Percentiles rank a stretch among this genome's conserved stretches.
Evolutionary conservation across 2,329 filamentous ascomycete genomes (phyloP).

Genomic region (Elsinoe ampelina): DNA sequence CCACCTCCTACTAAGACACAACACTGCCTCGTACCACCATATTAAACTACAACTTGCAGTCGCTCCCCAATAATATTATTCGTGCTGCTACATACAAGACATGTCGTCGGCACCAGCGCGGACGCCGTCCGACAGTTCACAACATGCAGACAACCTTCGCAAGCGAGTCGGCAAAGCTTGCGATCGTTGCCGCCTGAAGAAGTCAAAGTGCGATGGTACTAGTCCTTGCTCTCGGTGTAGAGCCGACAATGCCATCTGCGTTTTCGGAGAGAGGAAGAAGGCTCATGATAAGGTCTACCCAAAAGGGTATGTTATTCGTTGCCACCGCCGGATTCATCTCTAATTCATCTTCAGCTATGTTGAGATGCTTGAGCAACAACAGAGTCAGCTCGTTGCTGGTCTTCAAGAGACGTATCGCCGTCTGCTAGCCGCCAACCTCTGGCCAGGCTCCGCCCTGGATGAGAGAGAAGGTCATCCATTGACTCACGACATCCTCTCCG

Average conservation of each 20-base stretch:
- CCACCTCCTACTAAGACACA: not conserved
- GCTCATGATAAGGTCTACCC: conserved; percentile 58
- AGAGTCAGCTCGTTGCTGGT: conserved; percentile 51
- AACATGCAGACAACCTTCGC: conserved; percentile 34
- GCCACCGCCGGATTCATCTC: conserved; percentile 5
- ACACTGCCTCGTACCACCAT: not conserved
- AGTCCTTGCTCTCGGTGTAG: conserved; percentile 54
- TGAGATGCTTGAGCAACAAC: conserved; percentile 59
- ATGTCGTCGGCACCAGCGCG: conserved; percentile 9
- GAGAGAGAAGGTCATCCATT: conserved; percentile 48
- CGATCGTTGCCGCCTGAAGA: conserved; percentile 56
- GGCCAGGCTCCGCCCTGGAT: conserved; percentile 46
- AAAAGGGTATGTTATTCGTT: conserved; percentile 43
- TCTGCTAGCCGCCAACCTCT: conserved; percentile 42
- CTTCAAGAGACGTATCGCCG: conserved; percentile 52
- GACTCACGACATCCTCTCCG: conserved; percentile 54
- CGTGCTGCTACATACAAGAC: not conserved
- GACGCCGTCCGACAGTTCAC: conserved; percentile 7
- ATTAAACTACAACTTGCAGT: not conserved
- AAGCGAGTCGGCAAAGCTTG: conserved; percentile 60
- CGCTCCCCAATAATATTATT: not conserved
- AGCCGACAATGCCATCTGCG: conserved; percentile 55
- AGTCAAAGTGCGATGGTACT: conserved; percentile 58
- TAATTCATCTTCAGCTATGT: conserved; percentile 41
- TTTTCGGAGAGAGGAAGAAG: conserved; percentile 58